Evolutionary conservation across 768 basidiomycete species (phyloP).

Genomic region (Dictyophora rubrovolvata): DNA sequence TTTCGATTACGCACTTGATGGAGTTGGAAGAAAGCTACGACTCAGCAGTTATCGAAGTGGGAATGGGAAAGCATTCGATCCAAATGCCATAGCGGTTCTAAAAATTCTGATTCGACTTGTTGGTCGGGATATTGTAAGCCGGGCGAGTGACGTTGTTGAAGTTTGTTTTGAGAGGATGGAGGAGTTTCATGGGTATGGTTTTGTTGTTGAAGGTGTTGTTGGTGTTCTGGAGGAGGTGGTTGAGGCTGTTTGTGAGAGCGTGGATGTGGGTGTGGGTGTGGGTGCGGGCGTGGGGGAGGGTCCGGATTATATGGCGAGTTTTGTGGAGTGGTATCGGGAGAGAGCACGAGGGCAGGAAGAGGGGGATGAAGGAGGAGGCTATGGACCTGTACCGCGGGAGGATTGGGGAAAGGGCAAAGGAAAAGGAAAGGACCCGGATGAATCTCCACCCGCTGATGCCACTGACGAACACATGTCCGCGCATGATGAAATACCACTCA

Average conservation of each 20-base stretch:
- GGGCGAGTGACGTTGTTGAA: slow-evolving; percentile 89
- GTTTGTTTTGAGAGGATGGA: slow-evolving; percentile 96
- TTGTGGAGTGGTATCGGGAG: slow-evolving; percentile 58
- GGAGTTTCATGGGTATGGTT: slow-evolving; percentile 87
- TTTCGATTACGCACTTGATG: slow-evolving; percentile 92
- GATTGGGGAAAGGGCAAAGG: slow-evolving; percentile 37
- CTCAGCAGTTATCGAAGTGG: too few species aligned
- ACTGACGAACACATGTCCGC: slow-evolving; percentile 27
- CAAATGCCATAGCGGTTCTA: slow-evolving; percentile 83
- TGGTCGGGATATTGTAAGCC: slow-evolving; percentile 76
- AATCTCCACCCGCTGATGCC: slow-evolving; percentile 14
- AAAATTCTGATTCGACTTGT: slow-evolving; percentile 78
- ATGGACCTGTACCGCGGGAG: slow-evolving; percentile 49
- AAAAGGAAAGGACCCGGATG: slow-evolving; percentile 17
- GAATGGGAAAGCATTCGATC: slow-evolving; percentile 69
- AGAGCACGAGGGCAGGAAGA: slow-evolving; percentile 28
- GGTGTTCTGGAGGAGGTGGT: slow-evolving; percentile 83
- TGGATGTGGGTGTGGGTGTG: slow-evolving; percentile 27
- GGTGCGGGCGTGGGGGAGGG: slow-evolving; percentile 9
- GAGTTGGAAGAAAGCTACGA: slow-evolving; percentile 67
- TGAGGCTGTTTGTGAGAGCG: slow-evolving; percentile 51
- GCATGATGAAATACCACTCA: slow-evolving; percentile 33
- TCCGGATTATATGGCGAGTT: slow-evolving; percentile 15
- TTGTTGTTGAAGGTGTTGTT: slow-evolving; percentile 77
- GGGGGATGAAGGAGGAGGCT: slow-evolving; percentile 36